Percentiles rank a stretch among this genome's conserved stretches.
These are phyloP conservation scores for Daedaleopsis sinensis DNA, from an alignment of 768 basidiomycete genomes.

Conservation along the genomic window DNA sequence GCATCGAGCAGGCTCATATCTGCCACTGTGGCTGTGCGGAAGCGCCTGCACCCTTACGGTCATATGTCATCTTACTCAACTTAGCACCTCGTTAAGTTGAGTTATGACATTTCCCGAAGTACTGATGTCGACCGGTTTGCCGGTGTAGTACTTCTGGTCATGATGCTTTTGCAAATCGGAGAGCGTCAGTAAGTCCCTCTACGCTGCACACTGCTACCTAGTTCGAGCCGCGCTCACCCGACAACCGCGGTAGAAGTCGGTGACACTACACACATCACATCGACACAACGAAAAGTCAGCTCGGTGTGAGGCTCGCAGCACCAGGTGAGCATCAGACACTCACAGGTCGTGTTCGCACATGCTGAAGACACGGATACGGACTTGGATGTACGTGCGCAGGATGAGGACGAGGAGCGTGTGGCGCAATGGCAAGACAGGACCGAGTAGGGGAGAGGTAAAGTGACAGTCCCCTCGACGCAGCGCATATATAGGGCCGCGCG, in stretches of 20 bases:
- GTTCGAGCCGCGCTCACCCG: conserved; percentile 7
- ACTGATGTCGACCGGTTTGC: conserved; percentile 15
- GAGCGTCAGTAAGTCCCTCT: background rate
- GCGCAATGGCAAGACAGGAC: background rate
- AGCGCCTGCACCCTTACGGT: no score
- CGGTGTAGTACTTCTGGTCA: conserved; percentile 16
- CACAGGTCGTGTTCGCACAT: conserved; percentile 23
- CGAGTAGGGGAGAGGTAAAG: background rate
- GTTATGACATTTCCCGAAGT: no score
- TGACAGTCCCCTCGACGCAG: background rate
- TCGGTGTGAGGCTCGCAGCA: background rate
- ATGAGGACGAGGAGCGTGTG: background rate
- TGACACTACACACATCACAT: conserved; percentile 4
- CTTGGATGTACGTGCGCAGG: background rate
- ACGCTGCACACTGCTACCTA: no score
- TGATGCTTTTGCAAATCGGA: conserved; percentile 16
- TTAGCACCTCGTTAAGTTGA: no score
- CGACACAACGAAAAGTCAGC: background rate
- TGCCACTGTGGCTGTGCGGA: no score
- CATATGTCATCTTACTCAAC: no score
- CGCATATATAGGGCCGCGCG: background rate
- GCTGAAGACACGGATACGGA: background rate
- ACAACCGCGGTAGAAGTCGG: conserved; percentile 24
- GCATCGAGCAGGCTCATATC: no score
- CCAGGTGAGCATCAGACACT: background rate